Percentiles rank a stretch among this genome's conserved stretches.
Evolutionary conservation across 177 flowering plant genomes (phyloP).

Genomic region (Tripterygium wilfordii): DNA sequence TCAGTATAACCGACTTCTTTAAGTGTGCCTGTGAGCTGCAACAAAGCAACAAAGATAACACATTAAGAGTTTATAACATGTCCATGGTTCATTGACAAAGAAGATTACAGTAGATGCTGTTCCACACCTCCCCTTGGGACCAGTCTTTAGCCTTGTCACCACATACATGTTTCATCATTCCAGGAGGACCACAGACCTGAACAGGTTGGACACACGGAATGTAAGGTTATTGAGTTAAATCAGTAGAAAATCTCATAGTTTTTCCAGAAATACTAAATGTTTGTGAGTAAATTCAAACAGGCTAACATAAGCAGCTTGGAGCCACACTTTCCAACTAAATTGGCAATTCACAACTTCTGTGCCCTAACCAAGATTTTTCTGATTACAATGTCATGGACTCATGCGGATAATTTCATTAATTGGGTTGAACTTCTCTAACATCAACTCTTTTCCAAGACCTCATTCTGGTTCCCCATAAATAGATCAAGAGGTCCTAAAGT

Average conservation of each 20-base stretch:
- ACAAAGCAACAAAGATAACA: background rate
- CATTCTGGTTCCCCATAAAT: too few species aligned
- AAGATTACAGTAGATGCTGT: background rate
- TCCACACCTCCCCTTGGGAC: conserved; percentile 85
- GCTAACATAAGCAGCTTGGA: too few species aligned
- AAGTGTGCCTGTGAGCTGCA: conserved; percentile 81
- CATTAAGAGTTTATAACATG: background rate
- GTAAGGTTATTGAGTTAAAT: background rate
- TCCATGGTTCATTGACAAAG: background rate
- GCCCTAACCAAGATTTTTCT: too few species aligned
- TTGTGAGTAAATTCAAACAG: too few species aligned
- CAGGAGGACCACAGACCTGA: conserved; percentile 98
- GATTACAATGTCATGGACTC: too few species aligned
- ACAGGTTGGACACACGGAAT: conserved; percentile 2
- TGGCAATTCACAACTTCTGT: too few species aligned
- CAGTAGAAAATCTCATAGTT: background rate
- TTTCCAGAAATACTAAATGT: too few species aligned
- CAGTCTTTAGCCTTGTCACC: conserved; percentile 78
- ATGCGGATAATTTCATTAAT: too few species aligned
- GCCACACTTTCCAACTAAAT: too few species aligned
- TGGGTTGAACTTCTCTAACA: too few species aligned
- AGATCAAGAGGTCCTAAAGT: too few species aligned
- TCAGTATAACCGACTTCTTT: conserved; percentile 85
- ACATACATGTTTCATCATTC: conserved; percentile 92
- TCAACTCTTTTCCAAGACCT: too few species aligned